Conservation (phyloP, 768 basidiomycete species). For the Boletales sp. region DNA sequence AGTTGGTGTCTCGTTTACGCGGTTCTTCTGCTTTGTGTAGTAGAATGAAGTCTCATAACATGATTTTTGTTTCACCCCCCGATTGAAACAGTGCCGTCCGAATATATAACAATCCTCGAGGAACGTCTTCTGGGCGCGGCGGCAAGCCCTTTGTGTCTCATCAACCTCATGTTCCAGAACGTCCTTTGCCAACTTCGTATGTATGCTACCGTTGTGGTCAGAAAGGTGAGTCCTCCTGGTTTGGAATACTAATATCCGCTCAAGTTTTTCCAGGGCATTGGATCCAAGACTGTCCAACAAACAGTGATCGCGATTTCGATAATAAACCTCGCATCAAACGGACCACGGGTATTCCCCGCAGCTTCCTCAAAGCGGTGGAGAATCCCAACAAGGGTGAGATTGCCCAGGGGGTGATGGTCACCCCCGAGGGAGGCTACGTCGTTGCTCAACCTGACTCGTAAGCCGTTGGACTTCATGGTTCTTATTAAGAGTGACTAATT, state of each 20-base stretch:
- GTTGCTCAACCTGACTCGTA: conserved; percentile 96
- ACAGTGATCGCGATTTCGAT: conserved; percentile 92
- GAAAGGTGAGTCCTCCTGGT: conserved; percentile 61
- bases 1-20: conserved; percentile 76
- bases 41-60: conserved; percentile 72
- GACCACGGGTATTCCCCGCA: conserved; percentile 96
- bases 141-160: conserved; percentile 48
- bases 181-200: conserved; percentile 89
- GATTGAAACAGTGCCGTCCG: conserved; percentile 57
- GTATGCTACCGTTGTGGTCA: conserved; percentile 98
- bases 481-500: neutral
- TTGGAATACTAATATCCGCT: neutral
- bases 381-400: conserved; percentile 71
- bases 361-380: conserved; percentile 95
- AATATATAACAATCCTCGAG: conserved; percentile 62
- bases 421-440: conserved; percentile 97
- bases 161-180: conserved; percentile 57
- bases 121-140: conserved; percentile 58
- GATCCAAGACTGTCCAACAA: conserved; percentile 99
- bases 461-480: conserved; percentile 30
- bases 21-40: conserved; percentile 59
- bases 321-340: conserved; percentile 94
- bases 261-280: conserved; percentile 72
- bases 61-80: conserved; percentile 39
- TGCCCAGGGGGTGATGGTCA: conserved; percentile 93